These are phyloP conservation scores for Cyberlindnera xishuangbannaensis DNA, from an alignment of 805 yeast species.

Conservation along the genomic window DNA sequence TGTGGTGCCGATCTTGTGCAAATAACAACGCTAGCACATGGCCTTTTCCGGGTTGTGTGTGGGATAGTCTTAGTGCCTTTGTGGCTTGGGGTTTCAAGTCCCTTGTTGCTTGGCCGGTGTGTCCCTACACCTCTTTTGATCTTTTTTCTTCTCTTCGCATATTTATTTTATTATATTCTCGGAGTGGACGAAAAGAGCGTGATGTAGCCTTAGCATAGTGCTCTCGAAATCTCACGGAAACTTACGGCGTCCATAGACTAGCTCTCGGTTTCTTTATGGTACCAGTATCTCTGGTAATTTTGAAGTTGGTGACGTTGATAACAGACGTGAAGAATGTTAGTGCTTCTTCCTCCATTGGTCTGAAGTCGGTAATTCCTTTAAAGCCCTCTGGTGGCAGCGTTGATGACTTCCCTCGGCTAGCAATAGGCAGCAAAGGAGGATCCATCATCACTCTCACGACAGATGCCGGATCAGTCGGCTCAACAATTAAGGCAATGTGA, in stretches of 20 bases:
- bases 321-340: slow-evolving; percentile 5
- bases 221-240: too few relatives aligned
- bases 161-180: slow-evolving; percentile 3
- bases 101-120: slow-evolving; percentile 23
- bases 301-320: slow-evolving; percentile 2
- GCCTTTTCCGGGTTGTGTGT: slow-evolving; percentile 2
- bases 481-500: slow-evolving; percentile 19
- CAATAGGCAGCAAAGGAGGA: slow-evolving; percentile 19
- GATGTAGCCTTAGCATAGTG: slow-evolving; percentile 10
- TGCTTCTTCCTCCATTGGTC: slow-evolving; percentile 3
- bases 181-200: slow-evolving; percentile 5
- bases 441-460: slow-evolving; percentile 8
- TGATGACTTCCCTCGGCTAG: slow-evolving; percentile 11
- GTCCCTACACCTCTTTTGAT: slow-evolving; percentile 18
- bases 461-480: slow-evolving; percentile 9
- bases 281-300: neutral
- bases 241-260: too few relatives aligned
- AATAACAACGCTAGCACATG: slow-evolving; percentile 22
- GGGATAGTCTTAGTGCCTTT: slow-evolving; percentile 28
- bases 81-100: neutral
- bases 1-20: slow-evolving; percentile 42
- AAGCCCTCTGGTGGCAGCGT: slow-evolving; percentile 16
- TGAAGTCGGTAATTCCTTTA: slow-evolving; percentile 16
- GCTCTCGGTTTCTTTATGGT: neutral
- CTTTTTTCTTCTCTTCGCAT: neutral